Evolutionary conservation across 345 rosid genomes (phyloP), one percentile per base, ranked within the genome.

Genomic region (Zanthoxylum bungeanum): DNA sequence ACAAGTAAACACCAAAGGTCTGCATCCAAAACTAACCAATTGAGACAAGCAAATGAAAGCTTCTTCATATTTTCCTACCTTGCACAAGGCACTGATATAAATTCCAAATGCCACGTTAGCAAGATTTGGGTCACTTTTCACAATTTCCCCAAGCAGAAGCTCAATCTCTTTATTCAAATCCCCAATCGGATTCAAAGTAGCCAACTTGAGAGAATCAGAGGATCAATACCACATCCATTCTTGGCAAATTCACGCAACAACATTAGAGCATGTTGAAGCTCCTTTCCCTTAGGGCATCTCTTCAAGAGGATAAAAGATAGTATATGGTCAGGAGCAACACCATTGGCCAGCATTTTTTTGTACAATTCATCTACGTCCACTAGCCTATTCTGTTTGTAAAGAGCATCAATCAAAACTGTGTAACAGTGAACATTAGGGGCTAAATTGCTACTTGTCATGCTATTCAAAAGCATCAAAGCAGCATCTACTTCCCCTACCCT

Each of bases 291-390:
- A 0, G 75, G 88, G 9, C 68, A 79, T 83, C 79, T 86, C 85
- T 81, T 89, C 78, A 82, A 77, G 59, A 84, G 82, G 34, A 77
- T 72, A 79, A 86, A 84, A 74, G 81, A 88, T 42, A 87, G 66
- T 44, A 91, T 44, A 72, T 84, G 89, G 66, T 91, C 97, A 1
- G 93, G 97, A 47, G 83, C 80, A 72, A 89, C 79, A 52, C 86
- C 82, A 1, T 62, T 65, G 22, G 73, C 81, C 77, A 83, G 75
- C 91, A 87, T 85, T 28, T 56, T 77, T 75, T 70, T 79, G 74
- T 66, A 82, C 76, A 86, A 64, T 60, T 81, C 83, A 65, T 72
- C 76, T 55, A 77, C 87, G 78, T 87, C 83, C 27, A 24, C 57
- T 24, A 80, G 39, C 49, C 79, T 82, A 0, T 86, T 84, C 63